Percentiles rank a stretch among this genome's conserved stretches.
phyloP scores from a whole-genome alignment of 257 asterid genomes.

The Buddleja alternifolia region DNA sequence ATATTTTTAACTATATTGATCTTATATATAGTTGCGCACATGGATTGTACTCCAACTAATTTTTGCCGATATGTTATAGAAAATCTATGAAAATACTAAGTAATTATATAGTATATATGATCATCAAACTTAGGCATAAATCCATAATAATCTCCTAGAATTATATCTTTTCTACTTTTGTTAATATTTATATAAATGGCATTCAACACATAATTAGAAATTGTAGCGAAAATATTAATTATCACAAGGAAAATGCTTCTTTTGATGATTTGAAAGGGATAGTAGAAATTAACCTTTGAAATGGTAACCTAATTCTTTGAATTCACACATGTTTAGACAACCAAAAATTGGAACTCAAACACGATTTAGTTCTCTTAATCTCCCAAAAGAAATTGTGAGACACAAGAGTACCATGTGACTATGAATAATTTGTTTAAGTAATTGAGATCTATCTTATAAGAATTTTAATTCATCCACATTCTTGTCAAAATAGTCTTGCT shows the following conservation, averaged over 20 bases:
- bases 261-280: not conserved
- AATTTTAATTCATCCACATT: not conserved
- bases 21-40: not conserved
- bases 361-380: no score
- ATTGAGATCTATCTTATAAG: not conserved
- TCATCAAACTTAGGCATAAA: not conserved
- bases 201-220: not conserved
- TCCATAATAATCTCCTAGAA: conserved; percentile 17
- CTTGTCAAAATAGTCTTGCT: not conserved
- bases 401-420: no score
- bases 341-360: not conserved
- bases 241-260: not conserved
- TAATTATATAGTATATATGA: not conserved
- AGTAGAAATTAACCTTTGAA: not conserved
- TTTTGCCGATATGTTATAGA: not conserved
- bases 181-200: not conserved
- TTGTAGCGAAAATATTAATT: not conserved
- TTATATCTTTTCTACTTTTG: conserved; percentile 30
- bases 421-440: not conserved
- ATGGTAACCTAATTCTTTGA: not conserved
- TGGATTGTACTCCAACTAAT: conserved; percentile 13
- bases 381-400: no score
- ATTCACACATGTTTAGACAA: not conserved
- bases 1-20: not conserved
- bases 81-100: not conserved